phyloP scores from a whole-genome alignment of 1,139 yeast genomes.

The Pneumocystis oryctolagi region DNA sequence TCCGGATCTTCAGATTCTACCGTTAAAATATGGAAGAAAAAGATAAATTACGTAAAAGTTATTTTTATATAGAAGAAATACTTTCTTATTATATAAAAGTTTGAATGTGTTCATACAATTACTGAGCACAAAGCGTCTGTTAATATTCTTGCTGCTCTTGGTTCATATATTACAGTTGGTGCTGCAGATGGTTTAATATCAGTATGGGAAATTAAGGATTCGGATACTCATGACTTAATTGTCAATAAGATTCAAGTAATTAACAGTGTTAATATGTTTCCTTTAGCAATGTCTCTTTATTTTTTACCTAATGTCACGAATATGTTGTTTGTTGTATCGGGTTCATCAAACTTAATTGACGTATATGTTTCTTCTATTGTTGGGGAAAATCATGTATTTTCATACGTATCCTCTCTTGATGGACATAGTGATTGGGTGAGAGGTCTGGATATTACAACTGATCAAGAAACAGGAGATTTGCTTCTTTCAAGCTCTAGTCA shows the following conservation, averaged over 20 bases:
- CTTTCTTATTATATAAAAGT: slow-evolving; percentile 15
- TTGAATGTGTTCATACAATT: slow-evolving; percentile 22
- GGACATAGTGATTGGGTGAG: slow-evolving; percentile 96
- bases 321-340: slow-evolving; percentile 53
- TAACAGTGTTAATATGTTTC: slow-evolving; percentile 33
- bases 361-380: slow-evolving; percentile 36
- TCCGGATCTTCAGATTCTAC: slow-evolving; percentile 53
- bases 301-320: slow-evolving; percentile 24
- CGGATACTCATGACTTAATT: neutral
- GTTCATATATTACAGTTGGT: slow-evolving; percentile 40
- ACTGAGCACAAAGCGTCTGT: slow-evolving; percentile 34
- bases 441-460: slow-evolving; percentile 46
- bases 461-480: slow-evolving; percentile 25
- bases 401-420: slow-evolving; percentile 37
- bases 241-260: slow-evolving; percentile 13
- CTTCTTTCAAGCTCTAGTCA: slow-evolving; percentile 77
- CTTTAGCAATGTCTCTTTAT: slow-evolving; percentile 46
- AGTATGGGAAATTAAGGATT: slow-evolving; percentile 30
- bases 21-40: slow-evolving; percentile 45
- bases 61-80: neutral
- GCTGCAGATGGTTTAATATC: slow-evolving; percentile 48
- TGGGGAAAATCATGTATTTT: slow-evolving; percentile 6
- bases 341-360: slow-evolving; percentile 48
- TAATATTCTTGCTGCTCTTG: slow-evolving; percentile 32
- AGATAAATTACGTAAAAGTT: slow-evolving; percentile 12